These are phyloP conservation scores for Zelonia costaricensis DNA, from an alignment of 208 protist species.

Conservation along the genomic window DNA sequence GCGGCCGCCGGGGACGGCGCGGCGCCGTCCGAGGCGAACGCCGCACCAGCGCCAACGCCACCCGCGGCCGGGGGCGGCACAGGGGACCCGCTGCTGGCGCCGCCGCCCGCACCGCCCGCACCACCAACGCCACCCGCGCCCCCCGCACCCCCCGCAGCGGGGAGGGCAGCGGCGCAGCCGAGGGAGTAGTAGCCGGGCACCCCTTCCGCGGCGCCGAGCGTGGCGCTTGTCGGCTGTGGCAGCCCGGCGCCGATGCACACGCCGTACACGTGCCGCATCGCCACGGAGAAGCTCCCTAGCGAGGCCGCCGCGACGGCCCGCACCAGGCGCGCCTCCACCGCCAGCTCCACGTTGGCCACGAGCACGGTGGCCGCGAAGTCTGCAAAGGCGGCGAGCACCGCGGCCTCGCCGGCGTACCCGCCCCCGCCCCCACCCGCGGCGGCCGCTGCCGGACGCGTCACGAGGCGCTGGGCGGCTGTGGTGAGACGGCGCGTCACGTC, in stretches of 20 bases:
- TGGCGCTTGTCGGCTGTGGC: constrained; percentile 31
- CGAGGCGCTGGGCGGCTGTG: constrained; percentile 53
- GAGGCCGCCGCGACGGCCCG: constrained; percentile 61
- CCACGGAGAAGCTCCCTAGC: constrained; percentile 52
- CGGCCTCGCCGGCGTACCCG: constrained; percentile 52
- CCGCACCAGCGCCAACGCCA: not conserved
- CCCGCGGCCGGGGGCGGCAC: too few species aligned
- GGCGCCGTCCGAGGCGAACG: not conserved
- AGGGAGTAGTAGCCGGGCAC: constrained; percentile 28
- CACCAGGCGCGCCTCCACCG: constrained; percentile 63
- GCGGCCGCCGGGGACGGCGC: constrained; percentile 1
- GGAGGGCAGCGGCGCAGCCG: constrained; percentile 11
- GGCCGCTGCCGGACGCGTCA: constrained; percentile 20
- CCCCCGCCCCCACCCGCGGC: too few species aligned
- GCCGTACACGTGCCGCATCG: constrained; percentile 51
- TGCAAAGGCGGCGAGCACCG: constrained; percentile 39
- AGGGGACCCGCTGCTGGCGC: not conserved
- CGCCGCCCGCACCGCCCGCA: not conserved
- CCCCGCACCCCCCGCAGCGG: not conserved
- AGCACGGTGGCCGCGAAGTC: constrained; percentile 60
- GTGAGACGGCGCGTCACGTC: constrained; percentile 52
- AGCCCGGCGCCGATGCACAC: constrained; percentile 59
- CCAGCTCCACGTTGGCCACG: constrained; percentile 38
- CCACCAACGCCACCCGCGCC: too few species aligned
- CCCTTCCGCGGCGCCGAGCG: constrained; percentile 11